phyloP scores from a whole-genome alignment of 305 asterid genomes.

The Fraxinus xanthoxyloides region DNA sequence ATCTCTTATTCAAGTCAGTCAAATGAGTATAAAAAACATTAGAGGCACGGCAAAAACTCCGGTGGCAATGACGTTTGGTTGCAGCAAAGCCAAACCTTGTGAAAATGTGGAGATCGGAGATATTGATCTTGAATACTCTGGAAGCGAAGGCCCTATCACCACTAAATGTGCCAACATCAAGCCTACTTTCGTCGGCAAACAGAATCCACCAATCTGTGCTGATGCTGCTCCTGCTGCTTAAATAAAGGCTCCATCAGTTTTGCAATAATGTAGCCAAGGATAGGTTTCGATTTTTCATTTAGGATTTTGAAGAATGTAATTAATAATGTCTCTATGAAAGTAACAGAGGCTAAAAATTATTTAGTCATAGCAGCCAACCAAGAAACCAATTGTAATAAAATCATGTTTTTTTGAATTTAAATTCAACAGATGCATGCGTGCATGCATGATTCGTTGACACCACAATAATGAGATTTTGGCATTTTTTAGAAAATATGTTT shows the following conservation, averaged over 20 bases:
- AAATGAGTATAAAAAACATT: constrained; percentile 31
- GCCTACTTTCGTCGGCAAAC: constrained; percentile 31
- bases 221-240: neutral
- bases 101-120: constrained; percentile 34
- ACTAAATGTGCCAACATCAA: constrained; percentile 34
- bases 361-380: too few relatives aligned
- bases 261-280: neutral
- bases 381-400: too few relatives aligned
- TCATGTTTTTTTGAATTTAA: neutral
- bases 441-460: neutral
- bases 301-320: neutral
- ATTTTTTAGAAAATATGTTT: neutral
- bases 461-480: neutral
- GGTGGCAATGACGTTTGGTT: constrained; percentile 25
- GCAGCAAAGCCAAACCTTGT: constrained; percentile 49
- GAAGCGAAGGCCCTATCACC: constrained; percentile 23
- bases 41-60: constrained; percentile 36
- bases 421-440: neutral
- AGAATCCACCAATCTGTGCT: constrained; percentile 37
- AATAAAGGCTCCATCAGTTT: neutral
- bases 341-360: neutral
- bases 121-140: constrained; percentile 35
- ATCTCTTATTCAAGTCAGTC: constrained; percentile 38
- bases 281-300: neutral
- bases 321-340: neutral